Evolutionary conservation across 2,329 filamentous ascomycete genomes (phyloP), one percentile per base, ranked within the genome.

Genomic region (Cladorrhinum sp.): DNA sequence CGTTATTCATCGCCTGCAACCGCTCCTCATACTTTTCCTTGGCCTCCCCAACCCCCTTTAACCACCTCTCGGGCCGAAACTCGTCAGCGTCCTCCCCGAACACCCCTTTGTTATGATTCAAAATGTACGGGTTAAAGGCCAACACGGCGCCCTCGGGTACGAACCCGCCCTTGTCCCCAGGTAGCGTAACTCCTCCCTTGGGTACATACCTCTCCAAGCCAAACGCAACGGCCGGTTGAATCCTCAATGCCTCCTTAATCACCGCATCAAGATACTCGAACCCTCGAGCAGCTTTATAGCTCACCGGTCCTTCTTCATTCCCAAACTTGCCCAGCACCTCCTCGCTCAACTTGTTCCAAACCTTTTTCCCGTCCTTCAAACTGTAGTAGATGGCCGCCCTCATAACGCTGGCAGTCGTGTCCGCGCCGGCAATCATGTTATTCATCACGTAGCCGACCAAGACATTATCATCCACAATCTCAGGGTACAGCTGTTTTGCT

Each of bases 121-220:
- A 62, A 24, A 76, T 69, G 67, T 71, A 75, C 1, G 74, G 69
- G 54, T 74, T 76, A 28, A 76, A 71, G 7, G 74, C 73, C 1
- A 77, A 69, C 10, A 39, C 58, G 1, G 61, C 57, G 1, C 64
- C 63, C 10, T 56, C 42, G 1, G 68, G 67, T 5, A 68, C 65
- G 55, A 66, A 65, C 42, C 42, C 16, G 16, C 42, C 42, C 1
- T 66, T 12, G 7, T 23, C 54, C n/a, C 33, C 26, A 4, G 54
- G 39, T 23, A 57, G 42, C 8, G 5, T 28, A 24, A 48, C 23
- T 16, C 54, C 54, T 7, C 66, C 68, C 0, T 64, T 36, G 0
- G 80, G 81, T 0, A 82, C 80, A 9, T 79, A 66, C 1, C 82
- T 78, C 66, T 83, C 79, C 8, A 84, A 72, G 2, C 77, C 67